Conservation (phyloP, 345 rosid genomes). For the Hevea brasiliensis region DNA sequence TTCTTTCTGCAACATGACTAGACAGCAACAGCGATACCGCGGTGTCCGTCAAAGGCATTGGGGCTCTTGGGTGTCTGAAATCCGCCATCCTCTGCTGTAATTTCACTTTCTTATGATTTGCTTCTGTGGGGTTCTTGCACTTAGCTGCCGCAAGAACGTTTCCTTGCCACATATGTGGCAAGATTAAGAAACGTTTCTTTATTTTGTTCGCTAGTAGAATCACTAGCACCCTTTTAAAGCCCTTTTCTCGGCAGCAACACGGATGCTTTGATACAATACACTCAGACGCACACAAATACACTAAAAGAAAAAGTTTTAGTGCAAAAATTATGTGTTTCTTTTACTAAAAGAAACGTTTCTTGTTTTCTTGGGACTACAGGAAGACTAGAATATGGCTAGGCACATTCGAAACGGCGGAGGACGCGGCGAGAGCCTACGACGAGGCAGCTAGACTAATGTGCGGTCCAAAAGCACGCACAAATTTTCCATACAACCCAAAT, state of each 20-base stretch:
- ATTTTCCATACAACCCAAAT: slow-evolving; percentile 29
- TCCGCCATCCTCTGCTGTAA: slow-evolving; percentile 35
- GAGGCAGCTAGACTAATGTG: slow-evolving; percentile 39
- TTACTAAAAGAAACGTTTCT: not conserved
- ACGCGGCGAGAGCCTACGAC: slow-evolving; percentile 34
- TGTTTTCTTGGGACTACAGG: slow-evolving; percentile 10
- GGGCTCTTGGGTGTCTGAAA: slow-evolving; percentile 39
- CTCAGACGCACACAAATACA: no score
- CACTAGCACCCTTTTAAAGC: no score
- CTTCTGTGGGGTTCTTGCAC: not conserved
- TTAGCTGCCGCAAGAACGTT: not conserved
- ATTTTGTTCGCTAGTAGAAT: not conserved
- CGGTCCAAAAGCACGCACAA: slow-evolving; percentile 32
- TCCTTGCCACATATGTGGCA: not conserved
- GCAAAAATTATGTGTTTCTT: not conserved
- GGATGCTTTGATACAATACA: no score
- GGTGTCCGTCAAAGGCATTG: slow-evolving; percentile 38
- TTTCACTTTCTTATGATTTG: not conserved
- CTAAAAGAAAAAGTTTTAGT: no score
- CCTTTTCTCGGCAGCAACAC: not conserved
- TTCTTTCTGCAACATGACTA: slow-evolving; percentile 18
- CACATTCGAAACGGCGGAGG: slow-evolving; percentile 39
- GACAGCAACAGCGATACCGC: slow-evolving; percentile 29
- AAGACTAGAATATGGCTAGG: slow-evolving; percentile 42
- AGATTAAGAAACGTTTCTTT: not conserved